Evolutionary conservation across 768 basidiomycete species (phyloP).

Genomic region (Boletellus emodensis): DNA sequence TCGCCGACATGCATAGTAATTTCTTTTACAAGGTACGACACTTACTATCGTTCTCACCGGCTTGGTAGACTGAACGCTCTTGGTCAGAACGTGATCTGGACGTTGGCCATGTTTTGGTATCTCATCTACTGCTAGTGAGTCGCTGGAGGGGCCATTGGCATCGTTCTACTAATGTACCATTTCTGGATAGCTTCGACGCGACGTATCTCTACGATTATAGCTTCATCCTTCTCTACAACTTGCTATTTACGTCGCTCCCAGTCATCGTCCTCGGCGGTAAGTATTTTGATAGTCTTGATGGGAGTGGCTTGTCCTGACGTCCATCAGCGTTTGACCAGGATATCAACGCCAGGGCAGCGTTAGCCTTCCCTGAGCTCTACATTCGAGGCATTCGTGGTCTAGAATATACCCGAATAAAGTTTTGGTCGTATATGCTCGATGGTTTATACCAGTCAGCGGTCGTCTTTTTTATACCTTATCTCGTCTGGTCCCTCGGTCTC

Average conservation of each 20-base stretch:
- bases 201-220: conserved; percentile 95
- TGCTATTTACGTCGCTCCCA: conserved; percentile 91
- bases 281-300: conserved; percentile 14
- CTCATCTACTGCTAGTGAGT: conserved; percentile 80
- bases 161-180: conserved; percentile 10
- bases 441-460: conserved; percentile 90
- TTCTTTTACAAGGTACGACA: conserved; percentile 92
- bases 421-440: conserved; percentile 94
- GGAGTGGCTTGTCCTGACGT: conserved; percentile 5
- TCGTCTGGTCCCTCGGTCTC: conserved; percentile 62
- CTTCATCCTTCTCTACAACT: conserved; percentile 87
- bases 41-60: not conserved
- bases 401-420: conserved; percentile 88
- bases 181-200: conserved; percentile 70
- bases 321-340: conserved; percentile 85
- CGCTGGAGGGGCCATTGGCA: not conserved
- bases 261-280: conserved; percentile 86
- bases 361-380: conserved; percentile 96
- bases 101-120: conserved; percentile 92
- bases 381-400: conserved; percentile 89
- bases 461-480: conserved; percentile 83
- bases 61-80: not conserved
- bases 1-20: conserved; percentile 95
- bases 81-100: conserved; percentile 84
- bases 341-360: conserved; percentile 80